Conservation (phyloP, 768 basidiomycete genomes). For the Lactifluus echinatus region DNA sequence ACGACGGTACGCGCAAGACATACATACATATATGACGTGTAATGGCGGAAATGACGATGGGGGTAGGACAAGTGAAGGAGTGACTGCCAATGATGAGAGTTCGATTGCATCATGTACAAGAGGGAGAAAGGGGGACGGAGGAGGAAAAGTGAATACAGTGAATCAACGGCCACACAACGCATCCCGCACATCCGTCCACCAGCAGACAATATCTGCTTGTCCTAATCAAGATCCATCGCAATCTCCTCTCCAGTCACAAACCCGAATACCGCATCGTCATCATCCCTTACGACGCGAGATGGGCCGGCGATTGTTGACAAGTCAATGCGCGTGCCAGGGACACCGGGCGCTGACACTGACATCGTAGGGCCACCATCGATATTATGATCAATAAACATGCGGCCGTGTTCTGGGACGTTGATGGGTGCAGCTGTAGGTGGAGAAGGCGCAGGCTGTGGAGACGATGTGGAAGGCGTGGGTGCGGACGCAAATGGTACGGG, state of each 20-base stretch:
- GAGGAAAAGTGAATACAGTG: background rate
- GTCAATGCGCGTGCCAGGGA: constrained; percentile 17
- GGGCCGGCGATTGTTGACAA: constrained; percentile 19
- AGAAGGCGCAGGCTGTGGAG: background rate
- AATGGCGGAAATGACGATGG: background rate
- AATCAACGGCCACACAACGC: too few relatives aligned
- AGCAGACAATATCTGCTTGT: background rate
- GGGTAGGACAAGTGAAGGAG: background rate
- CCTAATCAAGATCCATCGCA: constrained; percentile 20
- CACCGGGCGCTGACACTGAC: background rate
- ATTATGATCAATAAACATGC: constrained; percentile 3
- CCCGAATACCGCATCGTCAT: constrained; percentile 12
- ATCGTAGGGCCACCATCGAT: background rate
- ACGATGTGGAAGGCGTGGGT: background rate
- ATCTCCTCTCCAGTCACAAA: constrained; percentile 18
- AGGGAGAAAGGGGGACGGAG: background rate
- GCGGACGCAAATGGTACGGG: background rate
- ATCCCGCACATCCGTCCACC: background rate
- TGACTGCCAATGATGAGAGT: background rate
- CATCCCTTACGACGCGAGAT: constrained; percentile 14
- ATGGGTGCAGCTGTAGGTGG: background rate
- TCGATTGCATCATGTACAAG: background rate
- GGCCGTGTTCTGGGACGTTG: constrained; percentile 9
- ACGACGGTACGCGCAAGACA: constrained; percentile 6
- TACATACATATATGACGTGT: constrained; percentile 10